Percentiles rank a stretch among this genome's conserved stretches.
These are phyloP conservation scores for Floccularia luteovirens DNA, from an alignment of 768 basidiomycete genomes.

Conservation along the genomic window DNA sequence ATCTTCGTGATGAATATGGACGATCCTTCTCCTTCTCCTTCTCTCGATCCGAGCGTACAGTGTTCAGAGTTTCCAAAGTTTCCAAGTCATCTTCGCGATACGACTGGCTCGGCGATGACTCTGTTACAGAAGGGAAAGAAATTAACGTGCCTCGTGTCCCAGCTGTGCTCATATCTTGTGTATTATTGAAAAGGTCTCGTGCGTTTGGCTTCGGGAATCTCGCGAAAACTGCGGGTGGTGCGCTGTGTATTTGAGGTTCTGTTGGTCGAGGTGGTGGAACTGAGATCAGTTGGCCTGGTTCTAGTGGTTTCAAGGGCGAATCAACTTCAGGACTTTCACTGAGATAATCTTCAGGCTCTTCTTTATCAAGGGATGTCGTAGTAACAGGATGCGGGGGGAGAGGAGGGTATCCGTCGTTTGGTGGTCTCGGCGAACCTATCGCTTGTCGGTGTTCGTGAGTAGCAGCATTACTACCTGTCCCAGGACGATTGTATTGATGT, in stretches of 20 bases:
- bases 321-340: constrained; percentile 6
- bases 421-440: constrained; percentile 19
- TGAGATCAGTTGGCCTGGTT: constrained; percentile 18
- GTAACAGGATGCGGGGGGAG: constrained; percentile 17
- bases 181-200: constrained; percentile 31
- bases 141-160: constrained; percentile 25
- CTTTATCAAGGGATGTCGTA: constrained; percentile 10
- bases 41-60: constrained; percentile 12
- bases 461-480: constrained; percentile 34
- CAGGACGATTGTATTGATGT: constrained; percentile 63
- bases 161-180: constrained; percentile 14
- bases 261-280: constrained; percentile 21
- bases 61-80: constrained; percentile 27
- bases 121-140: constrained; percentile 47
- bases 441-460: constrained; percentile 43
- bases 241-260: constrained; percentile 32
- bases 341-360: constrained; percentile 20
- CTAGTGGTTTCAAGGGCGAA: background rate
- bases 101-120: constrained; percentile 37
- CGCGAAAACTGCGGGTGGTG: constrained; percentile 34
- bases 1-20: constrained; percentile 31
- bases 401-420: constrained; percentile 22
- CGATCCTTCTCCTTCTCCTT: constrained; percentile 19
- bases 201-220: constrained; percentile 17
- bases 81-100: too few species aligned